phyloP scores from a whole-genome alignment of 805 yeast genomes.

The Wickerhamomyces mucosus region DNA sequence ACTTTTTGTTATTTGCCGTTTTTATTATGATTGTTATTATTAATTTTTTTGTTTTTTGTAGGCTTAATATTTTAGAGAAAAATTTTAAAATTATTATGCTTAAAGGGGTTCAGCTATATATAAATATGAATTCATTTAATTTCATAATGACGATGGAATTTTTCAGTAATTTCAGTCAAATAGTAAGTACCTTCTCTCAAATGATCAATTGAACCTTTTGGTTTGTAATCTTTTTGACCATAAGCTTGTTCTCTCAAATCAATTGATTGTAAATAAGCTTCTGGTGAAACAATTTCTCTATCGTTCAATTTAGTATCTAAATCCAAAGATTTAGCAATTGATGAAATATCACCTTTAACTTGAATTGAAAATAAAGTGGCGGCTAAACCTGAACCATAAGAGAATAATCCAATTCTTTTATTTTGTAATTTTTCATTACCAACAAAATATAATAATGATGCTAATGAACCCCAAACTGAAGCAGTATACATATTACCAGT shows the following conservation, averaged over 20 bases:
- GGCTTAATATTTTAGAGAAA: too few relatives aligned
- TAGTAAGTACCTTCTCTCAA: conserved; percentile 75
- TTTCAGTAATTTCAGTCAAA: conserved; percentile 76
- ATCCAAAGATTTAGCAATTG: conserved; percentile 55
- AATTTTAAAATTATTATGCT: too few relatives aligned
- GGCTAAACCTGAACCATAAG: conserved; percentile 98
- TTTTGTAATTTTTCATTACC: conserved; percentile 66
- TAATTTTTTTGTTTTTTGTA: too few relatives aligned
- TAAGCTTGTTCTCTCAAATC: conserved; percentile 85
- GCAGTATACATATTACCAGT: conserved; percentile 99
- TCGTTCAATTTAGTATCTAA: conserved; percentile 55
- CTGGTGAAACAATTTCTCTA: conserved; percentile 64
- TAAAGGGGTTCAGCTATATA: too few relatives aligned
- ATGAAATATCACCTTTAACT: conserved; percentile 72
- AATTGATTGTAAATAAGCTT: conserved; percentile 72
- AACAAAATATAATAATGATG: conserved; percentile 70
- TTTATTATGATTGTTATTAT: too few relatives aligned
- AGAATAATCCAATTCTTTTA: conserved; percentile 85
- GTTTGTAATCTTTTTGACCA: conserved; percentile 67
- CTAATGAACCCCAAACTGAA: conserved; percentile 78
- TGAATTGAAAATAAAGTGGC: conserved; percentile 74
- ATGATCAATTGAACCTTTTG: conserved; percentile 68
- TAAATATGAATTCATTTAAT: too few relatives aligned
- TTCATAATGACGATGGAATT: conserved; percentile 78
- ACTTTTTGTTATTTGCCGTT: too few relatives aligned